Evolutionary conservation across 495 filamentous ascomycete genomes (phyloP), one percentile per base, ranked within the genome.

Genomic region (Penicillium herquei): DNA sequence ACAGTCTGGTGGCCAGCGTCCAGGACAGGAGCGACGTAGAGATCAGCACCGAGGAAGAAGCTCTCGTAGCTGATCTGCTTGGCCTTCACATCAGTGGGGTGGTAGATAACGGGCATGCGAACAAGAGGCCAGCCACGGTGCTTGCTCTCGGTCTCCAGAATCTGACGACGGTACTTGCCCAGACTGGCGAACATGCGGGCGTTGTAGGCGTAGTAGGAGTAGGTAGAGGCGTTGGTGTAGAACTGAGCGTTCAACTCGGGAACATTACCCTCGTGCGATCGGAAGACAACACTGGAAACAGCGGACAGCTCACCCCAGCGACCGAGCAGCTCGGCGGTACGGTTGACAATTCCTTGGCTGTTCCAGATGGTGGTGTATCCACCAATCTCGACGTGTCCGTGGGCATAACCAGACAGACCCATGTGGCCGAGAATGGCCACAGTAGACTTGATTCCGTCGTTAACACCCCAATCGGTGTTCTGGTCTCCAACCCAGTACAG

Each of bases 401-500:
- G 57, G 3, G 63, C 60, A 17, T 58, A 66, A 5, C 63, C 63
- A 33, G 63, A 66, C 32, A 66, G 49, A 40, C 63, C 63, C 63
- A 66, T 66, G 32, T 66, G 63, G 10, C 63, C 63, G 26, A 64
- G 53, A 39, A 66, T 57, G 0, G 63, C 64, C 13, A 66, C 51
- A n/a, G 61, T 46, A n/a, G 63, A 58, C 51, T 66, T 66, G 34
- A 66, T 63, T 7, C 63, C 61, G 31, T 66, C 63, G 31, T 66
- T 66, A n/a, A 61, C 40, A n/a, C 60, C 61, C 63, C 63, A 66
- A 44, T 58, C 57, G 16, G 61, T 64, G 39, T 64, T 30, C 43
- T 66, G 60, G 34, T 66, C 63, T 31, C 63, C 63, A 16, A 55
- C 60, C 63, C 63, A 66, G 57, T 63, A 66, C 9, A 66, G 46